Evolutionary conservation across 2,329 filamentous ascomycete genomes (phyloP).

Genomic region (Catunica adiposa): DNA sequence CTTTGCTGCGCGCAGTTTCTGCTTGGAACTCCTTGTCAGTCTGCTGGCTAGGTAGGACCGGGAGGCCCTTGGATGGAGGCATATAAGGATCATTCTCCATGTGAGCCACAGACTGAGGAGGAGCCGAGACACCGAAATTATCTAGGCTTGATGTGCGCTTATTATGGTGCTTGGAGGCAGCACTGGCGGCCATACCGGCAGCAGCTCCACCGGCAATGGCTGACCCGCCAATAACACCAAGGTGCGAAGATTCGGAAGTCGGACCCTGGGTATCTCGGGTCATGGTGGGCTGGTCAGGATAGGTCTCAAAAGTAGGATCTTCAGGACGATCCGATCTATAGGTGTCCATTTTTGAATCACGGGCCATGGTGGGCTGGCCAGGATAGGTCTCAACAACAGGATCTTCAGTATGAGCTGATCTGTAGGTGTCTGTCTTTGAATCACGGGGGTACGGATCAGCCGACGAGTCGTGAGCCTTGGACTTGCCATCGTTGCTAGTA

Average conservation of each 20-base stretch:
- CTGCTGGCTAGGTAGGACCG: background rate
- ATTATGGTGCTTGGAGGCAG: background rate
- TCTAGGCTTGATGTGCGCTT: background rate
- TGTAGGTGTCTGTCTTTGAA: background rate
- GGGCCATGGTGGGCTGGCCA: background rate
- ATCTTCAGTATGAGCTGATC: background rate
- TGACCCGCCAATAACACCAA: background rate
- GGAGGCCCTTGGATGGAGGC: background rate
- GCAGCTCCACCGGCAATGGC: background rate
- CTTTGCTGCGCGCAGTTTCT: background rate
- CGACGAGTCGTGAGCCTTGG: background rate
- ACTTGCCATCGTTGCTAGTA: background rate
- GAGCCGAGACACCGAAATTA: background rate
- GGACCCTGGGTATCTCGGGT: background rate
- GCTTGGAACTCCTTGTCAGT: background rate
- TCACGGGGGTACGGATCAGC: background rate
- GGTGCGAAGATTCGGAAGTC: background rate
- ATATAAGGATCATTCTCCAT: background rate
- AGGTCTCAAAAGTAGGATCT: background rate
- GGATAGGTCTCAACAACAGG: background rate
- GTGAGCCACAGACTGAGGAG: background rate
- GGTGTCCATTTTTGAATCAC: background rate
- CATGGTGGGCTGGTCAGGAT: too few species aligned
- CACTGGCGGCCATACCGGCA: background rate
- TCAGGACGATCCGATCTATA: background rate